These are phyloP conservation scores for Saturnispora saitoi DNA, from an alignment of 805 yeast species.

Conservation along the genomic window DNA sequence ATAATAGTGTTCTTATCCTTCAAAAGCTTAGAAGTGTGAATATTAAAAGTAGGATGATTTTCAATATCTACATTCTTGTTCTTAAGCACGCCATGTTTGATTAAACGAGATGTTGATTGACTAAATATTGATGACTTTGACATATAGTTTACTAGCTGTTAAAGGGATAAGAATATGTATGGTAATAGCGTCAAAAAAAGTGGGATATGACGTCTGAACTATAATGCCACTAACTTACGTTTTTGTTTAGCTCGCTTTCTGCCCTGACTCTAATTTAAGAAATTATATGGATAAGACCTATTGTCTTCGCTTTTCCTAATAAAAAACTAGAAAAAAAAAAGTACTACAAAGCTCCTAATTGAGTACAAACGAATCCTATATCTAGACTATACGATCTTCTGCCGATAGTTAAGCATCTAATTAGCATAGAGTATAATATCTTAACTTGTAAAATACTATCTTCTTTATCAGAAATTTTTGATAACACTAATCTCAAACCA, in stretches of 20 bases:
- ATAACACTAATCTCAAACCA: slow-evolving; percentile 29
- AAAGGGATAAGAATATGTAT: no score
- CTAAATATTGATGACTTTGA: background rate
- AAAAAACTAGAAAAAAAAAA: no score
- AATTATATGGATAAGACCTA: background rate
- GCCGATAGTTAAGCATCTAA: background rate
- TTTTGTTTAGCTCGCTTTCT: background rate
- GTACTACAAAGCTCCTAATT: background rate
- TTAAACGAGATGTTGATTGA: background rate
- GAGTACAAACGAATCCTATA: background rate
- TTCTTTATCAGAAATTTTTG: background rate
- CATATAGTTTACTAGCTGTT: background rate
- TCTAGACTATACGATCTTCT: background rate
- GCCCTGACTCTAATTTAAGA: background rate
- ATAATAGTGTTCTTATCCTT: background rate
- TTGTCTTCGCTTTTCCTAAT: background rate
- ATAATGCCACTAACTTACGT: background rate
- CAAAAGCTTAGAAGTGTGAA: background rate
- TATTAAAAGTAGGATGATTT: background rate
- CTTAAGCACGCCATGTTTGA: background rate
- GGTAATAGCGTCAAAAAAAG: no score
- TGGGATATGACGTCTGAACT: no score
- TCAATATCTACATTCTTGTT: background rate
- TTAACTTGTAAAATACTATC: background rate
- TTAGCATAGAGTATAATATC: slow-evolving; percentile 6